Conservation (phyloP, 768 basidiomycete species). For the Pulveroboletus sp. region DNA sequence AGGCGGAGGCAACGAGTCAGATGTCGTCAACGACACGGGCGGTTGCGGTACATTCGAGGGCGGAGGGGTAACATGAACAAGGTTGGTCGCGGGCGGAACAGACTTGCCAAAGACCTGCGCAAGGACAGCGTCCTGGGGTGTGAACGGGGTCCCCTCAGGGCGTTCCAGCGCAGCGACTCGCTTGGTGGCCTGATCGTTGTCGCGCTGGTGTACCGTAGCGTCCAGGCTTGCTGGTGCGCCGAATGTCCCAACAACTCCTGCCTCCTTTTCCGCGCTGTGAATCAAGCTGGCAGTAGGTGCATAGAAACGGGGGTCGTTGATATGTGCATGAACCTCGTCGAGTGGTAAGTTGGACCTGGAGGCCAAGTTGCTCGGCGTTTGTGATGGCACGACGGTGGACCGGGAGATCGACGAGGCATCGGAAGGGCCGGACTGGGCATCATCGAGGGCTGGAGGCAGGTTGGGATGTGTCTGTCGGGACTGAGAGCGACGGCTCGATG, state of each 20-base stretch:
- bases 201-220: background rate
- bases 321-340: conserved; percentile 22
- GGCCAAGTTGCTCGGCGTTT: conserved; percentile 7
- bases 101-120: conserved; percentile 34
- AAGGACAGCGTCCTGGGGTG: conserved; percentile 63
- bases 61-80: background rate
- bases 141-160: conserved; percentile 24
- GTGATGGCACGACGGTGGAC: conserved; percentile 15
- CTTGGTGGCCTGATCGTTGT: background rate
- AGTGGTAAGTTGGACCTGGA: conserved; percentile 19
- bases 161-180: background rate
- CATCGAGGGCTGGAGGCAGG: background rate
- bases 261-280: conserved; percentile 12
- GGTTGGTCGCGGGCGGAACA: conserved; percentile 1
- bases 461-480: conserved; percentile 4
- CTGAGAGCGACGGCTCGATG: conserved; percentile 23
- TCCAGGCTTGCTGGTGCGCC: conserved; percentile 6
- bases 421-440: conserved; percentile 4
- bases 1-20: conserved; percentile 12
- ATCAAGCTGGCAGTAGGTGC: conserved; percentile 14
- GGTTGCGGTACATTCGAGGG: conserved; percentile 8
- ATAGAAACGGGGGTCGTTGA: conserved; percentile 25
- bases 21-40: conserved; percentile 9
- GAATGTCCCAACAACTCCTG: conserved; percentile 8
- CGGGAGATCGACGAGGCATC: conserved; percentile 16